Conservation (phyloP, 164 flowering plant species). For the Piper betle region DNA sequence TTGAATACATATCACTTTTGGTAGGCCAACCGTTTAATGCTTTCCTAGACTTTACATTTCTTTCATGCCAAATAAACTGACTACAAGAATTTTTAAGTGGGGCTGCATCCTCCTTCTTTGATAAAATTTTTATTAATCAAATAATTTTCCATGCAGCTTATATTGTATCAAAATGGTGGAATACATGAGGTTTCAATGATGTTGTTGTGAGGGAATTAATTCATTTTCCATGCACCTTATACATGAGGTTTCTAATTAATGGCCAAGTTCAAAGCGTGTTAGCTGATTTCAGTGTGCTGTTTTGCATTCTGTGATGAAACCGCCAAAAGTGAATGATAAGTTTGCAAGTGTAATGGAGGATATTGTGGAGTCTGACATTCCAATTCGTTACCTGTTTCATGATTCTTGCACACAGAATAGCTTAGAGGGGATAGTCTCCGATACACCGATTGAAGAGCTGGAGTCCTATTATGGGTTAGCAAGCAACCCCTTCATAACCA, state of each 20-base stretch:
- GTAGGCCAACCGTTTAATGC: too few species aligned
- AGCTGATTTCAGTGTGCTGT: neutral
- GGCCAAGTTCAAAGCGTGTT: too few species aligned
- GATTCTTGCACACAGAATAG: neutral
- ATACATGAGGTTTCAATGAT: neutral
- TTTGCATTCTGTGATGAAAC: neutral
- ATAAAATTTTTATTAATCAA: too few species aligned
- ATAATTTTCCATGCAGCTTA: neutral
- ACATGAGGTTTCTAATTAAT: too few species aligned
- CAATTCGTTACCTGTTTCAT: neutral
- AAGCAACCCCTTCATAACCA: neutral
- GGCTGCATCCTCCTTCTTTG: neutral
- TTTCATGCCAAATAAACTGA: too few species aligned
- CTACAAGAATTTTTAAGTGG: neutral
- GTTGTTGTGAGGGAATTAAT: too few species aligned
- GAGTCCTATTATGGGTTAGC: neutral
- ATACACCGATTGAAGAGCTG: neutral
- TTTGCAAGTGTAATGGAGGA: neutral
- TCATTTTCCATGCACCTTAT: too few species aligned
- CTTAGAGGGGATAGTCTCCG: neutral
- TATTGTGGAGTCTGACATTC: neutral
- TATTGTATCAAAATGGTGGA: neutral
- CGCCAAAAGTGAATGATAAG: neutral
- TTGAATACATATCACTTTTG: too few species aligned
- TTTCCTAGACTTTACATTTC: too few species aligned